Base-by-base conservation (phyloP, 108 stramenopile species). In the Bacterosira constricta region DNA sequence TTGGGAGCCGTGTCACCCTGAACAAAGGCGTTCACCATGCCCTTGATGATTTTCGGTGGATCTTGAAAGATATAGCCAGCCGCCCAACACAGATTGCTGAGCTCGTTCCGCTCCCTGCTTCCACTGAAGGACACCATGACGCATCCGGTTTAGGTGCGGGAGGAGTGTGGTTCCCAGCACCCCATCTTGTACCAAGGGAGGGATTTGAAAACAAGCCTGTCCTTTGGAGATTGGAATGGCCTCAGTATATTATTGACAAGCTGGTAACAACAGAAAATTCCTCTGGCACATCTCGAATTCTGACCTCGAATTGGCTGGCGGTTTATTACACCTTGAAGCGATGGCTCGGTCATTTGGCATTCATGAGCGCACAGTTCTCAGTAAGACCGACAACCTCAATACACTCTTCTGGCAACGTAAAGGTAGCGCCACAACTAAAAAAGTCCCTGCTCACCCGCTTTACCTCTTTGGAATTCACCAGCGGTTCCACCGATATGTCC, bases 381-480 rank as follows among this genome's bases (percentile, higher is more conserved):
- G 37, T 12, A 41, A 53, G 11, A 59, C 39, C 11, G 80, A 84
- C 64, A 78, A 83, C 63, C 82, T 56, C n/a, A 45, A 71, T 23
- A 72, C 74, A 6, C 49, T 69, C 5, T 72, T 34, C 37, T 85
- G 80, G 72, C 47, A 77, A 38, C 66, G 71, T 12, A 74, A 75
- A 55, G 85, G 83, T 4, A 62, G 62, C 39, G 61, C 71, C 25
- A 70, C 80, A 18, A 69, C 83, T 1, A 30, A 37, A 13, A 44
- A 62, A 3, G 61, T 66, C 1, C 71, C 62, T 0, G 53, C 70
- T 25, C 53, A 54, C n/a, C 58, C 37, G 35, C 58, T 59, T 9
- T 36, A 66, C 41, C 73, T 82, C 45, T 87, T 82, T 35, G 83
- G 70, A n/a, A 30, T 51, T 12, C 67, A 69, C 62, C 84, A 81